Evolutionary conservation across 1,284 basidiomycete species (phyloP).

Genomic region (Melampsora americana): DNA sequence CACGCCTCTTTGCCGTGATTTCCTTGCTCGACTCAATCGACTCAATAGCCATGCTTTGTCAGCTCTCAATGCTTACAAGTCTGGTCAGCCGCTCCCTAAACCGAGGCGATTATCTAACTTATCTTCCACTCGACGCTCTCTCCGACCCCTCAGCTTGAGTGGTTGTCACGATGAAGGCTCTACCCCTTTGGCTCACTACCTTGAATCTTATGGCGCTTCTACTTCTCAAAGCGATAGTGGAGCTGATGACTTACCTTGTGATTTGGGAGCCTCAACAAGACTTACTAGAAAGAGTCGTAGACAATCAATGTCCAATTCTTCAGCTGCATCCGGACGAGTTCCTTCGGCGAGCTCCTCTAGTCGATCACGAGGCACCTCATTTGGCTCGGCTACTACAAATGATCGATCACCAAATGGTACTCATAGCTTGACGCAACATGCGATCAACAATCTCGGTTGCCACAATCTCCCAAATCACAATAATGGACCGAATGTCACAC

Average conservation of each 20-base stretch:
- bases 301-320: constrained; percentile 30
- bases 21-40: constrained; percentile 45
- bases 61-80: constrained; percentile 19
- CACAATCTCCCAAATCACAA: constrained; percentile 6
- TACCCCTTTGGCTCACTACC: constrained; percentile 20
- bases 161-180: constrained; percentile 24
- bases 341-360: constrained; percentile 19
- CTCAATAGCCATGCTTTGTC: constrained; percentile 47
- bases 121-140: constrained; percentile 9
- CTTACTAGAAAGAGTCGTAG: constrained; percentile 32
- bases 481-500: constrained; percentile 26
- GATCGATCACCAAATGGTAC: constrained; percentile 9
- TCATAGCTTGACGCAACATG: constrained; percentile 4
- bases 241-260: constrained; percentile 22
- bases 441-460: constrained; percentile 1
- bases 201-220: constrained; percentile 23
- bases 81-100: not conserved
- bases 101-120: constrained; percentile 8
- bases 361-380: constrained; percentile 37
- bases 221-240: not conserved
- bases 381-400: constrained; percentile 26
- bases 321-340: constrained; percentile 15
- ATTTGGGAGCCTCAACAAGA: constrained; percentile 38
- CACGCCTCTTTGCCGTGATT: constrained; percentile 47
- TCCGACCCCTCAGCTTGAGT: constrained; percentile 7